Evolutionary conservation across 2,329 filamentous ascomycete species (phyloP).

Genomic region (Ophiocordyceps australis): DNA sequence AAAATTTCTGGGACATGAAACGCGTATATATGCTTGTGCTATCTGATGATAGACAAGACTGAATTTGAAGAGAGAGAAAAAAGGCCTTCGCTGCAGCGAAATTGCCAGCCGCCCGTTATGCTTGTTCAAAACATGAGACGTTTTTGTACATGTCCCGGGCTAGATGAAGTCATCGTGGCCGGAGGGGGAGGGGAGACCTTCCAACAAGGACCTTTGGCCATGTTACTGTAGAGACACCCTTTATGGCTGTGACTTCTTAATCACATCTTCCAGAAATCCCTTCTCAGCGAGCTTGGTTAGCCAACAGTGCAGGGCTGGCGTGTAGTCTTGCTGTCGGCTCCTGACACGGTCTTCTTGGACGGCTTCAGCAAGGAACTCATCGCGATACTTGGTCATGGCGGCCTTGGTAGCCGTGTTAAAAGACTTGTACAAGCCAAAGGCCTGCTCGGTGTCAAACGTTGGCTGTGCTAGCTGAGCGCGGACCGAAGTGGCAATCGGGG

Average conservation of each 20-base stretch:
- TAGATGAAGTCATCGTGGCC: too few relatives aligned
- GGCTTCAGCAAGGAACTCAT: constrained; percentile 24
- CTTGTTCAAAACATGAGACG: too few relatives aligned
- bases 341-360: constrained; percentile 33
- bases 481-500: constrained; percentile 5
- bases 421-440: constrained; percentile 16
- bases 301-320: constrained; percentile 50
- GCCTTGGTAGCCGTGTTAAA: constrained; percentile 21
- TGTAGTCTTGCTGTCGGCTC: constrained; percentile 48
- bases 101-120: too few relatives aligned
- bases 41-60: too few relatives aligned
- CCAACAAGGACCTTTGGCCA: too few relatives aligned
- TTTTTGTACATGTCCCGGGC: too few relatives aligned
- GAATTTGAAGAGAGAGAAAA: too few relatives aligned
- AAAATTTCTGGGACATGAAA: too few relatives aligned
- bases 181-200: too few relatives aligned
- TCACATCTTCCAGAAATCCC: constrained; percentile 31
- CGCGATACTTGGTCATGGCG: constrained; percentile 24
- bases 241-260: constrained; percentile 8
- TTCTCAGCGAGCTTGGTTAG: constrained; percentile 50
- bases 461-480: constrained; percentile 3
- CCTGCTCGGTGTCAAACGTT: constrained; percentile 6
- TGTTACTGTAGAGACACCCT: too few relatives aligned
- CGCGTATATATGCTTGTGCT: too few relatives aligned
- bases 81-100: too few relatives aligned